Evolutionary conservation across 257 asterid species (phyloP).

Genomic region (Echium plantagineum): DNA sequence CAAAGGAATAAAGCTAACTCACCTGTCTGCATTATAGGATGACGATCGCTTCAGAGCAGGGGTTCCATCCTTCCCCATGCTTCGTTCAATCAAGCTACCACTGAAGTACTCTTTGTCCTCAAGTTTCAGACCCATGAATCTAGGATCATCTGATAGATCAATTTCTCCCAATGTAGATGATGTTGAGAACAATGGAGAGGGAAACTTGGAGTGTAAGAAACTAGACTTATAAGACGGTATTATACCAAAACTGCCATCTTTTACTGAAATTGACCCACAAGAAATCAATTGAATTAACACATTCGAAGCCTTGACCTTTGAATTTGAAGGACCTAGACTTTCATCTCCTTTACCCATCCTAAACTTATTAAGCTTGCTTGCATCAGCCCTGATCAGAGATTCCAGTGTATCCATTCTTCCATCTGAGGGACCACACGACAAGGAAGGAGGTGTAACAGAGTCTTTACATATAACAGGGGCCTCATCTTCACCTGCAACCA

Average conservation of each 20-base stretch:
- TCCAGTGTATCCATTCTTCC: constrained; percentile 77
- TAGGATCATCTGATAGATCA: constrained; percentile 67
- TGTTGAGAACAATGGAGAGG: constrained; percentile 1
- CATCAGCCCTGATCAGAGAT: constrained; percentile 78
- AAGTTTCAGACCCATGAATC: constrained; percentile 38
- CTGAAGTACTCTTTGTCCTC: constrained; percentile 93
- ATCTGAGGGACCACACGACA: constrained; percentile 35
- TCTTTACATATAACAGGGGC: background rate
- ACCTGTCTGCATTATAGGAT: constrained; percentile 85
- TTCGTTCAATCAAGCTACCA: constrained; percentile 81
- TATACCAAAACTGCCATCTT: constrained; percentile 78
- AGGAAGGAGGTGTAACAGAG: constrained; percentile 35
- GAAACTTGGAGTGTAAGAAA: constrained; percentile 32
- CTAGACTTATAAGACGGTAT: constrained; percentile 44
- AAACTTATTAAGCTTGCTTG: constrained; percentile 63
- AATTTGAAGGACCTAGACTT: constrained; percentile 31
- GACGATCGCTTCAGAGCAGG: constrained; percentile 72
- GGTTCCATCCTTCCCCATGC: constrained; percentile 49
- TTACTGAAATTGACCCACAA: constrained; percentile 85
- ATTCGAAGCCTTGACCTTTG: constrained; percentile 73
- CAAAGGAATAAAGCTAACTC: background rate
- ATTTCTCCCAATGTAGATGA: constrained; percentile 49
- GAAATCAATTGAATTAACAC: constrained; percentile 85
- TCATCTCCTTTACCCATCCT: constrained; percentile 69
- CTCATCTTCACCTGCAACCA: background rate